A percentile compares a stretch with the other conserved stretches of the same genome.
phyloP scores from a whole-genome alignment of 2,329 filamentous ascomycete species.

The Cercospora nicotianae region DNA sequence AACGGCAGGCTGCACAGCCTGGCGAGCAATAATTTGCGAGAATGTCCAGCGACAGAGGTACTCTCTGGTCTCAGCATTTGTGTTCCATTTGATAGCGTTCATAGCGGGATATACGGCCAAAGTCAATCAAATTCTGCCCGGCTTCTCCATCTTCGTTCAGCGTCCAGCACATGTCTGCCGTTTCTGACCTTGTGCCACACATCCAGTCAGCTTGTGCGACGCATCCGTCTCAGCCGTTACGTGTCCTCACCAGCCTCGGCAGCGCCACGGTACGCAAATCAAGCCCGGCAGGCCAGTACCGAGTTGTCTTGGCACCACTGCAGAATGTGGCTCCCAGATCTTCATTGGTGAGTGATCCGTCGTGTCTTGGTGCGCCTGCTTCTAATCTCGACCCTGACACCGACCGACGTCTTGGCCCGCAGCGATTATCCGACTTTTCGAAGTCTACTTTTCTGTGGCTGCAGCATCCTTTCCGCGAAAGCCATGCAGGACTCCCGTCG shows the following conservation, averaged over 20 bases:
- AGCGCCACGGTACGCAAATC: background rate
- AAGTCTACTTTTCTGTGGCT: background rate
- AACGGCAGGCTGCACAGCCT: background rate
- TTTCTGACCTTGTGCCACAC: background rate
- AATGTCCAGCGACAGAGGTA: background rate
- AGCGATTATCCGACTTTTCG: background rate
- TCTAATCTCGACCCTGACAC: background rate
- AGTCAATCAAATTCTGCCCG: background rate
- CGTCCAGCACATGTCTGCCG: background rate
- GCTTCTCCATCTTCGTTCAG: background rate
- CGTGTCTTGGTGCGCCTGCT: background rate
- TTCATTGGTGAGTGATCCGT: background rate
- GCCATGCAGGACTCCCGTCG: background rate
- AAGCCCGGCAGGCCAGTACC: background rate
- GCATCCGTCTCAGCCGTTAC: background rate
- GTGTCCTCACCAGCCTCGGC: background rate
- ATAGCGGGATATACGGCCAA: background rate
- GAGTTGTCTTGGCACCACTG: background rate
- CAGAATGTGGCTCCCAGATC: background rate
- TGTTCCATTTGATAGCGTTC: conserved; percentile 12
- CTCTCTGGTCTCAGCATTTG: background rate
- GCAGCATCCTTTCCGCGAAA: background rate
- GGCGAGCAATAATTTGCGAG: background rate
- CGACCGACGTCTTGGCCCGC: background rate
- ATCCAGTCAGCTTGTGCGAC: background rate